A percentile compares a stretch with the other conserved stretches of the same genome.
Evolutionary conservation across 208 protist species (phyloP).

Genomic region (Trichomonas vaginalis): DNA sequence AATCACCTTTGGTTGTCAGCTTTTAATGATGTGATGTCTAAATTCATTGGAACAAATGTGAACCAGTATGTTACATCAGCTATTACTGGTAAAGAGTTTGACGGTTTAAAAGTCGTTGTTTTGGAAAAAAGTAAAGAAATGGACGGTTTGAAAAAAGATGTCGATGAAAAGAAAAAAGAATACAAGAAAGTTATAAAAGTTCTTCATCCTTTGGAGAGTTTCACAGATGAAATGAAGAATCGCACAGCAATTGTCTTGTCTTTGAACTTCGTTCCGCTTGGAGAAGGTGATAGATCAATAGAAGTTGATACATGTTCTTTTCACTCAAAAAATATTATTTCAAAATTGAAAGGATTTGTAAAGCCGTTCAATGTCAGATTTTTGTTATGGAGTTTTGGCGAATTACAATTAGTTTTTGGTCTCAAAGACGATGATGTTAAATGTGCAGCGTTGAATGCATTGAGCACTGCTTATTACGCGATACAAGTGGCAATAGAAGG

Average conservation of each 20-base stretch:
- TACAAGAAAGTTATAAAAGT: not conserved
- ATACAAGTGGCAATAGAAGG: not conserved
- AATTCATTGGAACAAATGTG: not conserved
- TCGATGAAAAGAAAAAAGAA: not conserved
- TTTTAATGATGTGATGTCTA: not conserved
- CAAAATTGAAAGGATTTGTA: not conserved
- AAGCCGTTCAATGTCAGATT: not conserved
- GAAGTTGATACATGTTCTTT: not conserved
- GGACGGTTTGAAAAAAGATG: not conserved
- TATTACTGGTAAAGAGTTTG: no score
- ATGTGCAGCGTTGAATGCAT: not conserved
- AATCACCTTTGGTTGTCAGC: not conserved
- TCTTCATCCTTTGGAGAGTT: not conserved
- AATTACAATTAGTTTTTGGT: not conserved
- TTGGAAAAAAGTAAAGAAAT: not conserved
- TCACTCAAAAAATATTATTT: not conserved
- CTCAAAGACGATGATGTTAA: not conserved
- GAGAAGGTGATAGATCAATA: not conserved
- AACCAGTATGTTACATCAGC: not conserved
- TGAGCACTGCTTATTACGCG: not conserved
- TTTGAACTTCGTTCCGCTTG: not conserved
- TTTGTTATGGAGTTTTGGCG: not conserved
- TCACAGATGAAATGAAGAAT: not conserved
- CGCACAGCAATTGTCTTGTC: not conserved
- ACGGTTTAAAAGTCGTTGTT: not conserved